These are phyloP conservation scores for Kwoniella dendrophila DNA, from an alignment of 768 basidiomycete genomes.

Conservation along the genomic window DNA sequence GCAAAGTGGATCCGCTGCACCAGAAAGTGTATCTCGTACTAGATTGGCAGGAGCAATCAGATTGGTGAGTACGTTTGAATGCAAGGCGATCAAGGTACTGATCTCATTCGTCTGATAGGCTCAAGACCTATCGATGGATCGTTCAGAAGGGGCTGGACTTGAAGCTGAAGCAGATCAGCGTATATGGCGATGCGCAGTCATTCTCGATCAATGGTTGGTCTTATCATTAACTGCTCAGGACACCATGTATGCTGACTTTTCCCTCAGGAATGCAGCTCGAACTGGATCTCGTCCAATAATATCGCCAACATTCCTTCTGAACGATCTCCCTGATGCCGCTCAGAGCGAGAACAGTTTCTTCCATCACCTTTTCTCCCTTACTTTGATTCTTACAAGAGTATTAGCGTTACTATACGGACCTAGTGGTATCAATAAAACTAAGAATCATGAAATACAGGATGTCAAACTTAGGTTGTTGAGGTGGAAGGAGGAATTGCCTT, in stretches of 20 bases:
- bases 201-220: conserved; percentile 28
- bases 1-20: conserved; percentile 17
- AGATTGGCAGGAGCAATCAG: conserved; percentile 23
- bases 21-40: conserved; percentile 15
- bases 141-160: background rate
- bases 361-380: conserved; percentile 6
- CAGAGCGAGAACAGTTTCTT: conserved; percentile 6
- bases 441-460: conserved; percentile 12
- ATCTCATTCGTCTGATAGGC: conserved; percentile 10
- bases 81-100: background rate
- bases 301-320: background rate
- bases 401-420: conserved; percentile 17
- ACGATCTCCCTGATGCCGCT: background rate
- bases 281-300: conserved; percentile 24
- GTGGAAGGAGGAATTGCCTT: conserved; percentile 16
- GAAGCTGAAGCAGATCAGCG: conserved; percentile 9
- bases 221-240: background rate
- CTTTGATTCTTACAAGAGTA: conserved; percentile 5
- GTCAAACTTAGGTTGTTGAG: conserved; percentile 8
- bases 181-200: conserved; percentile 29
- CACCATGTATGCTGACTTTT: background rate
- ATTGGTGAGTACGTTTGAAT: conserved; percentile 20
- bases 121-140: conserved; percentile 27
- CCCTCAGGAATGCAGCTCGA: conserved; percentile 25
- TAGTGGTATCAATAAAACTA: conserved; percentile 17